phyloP scores from a whole-genome alignment of 2,329 filamentous ascomycete species.

The Ceratocystis colombiana region DNA sequence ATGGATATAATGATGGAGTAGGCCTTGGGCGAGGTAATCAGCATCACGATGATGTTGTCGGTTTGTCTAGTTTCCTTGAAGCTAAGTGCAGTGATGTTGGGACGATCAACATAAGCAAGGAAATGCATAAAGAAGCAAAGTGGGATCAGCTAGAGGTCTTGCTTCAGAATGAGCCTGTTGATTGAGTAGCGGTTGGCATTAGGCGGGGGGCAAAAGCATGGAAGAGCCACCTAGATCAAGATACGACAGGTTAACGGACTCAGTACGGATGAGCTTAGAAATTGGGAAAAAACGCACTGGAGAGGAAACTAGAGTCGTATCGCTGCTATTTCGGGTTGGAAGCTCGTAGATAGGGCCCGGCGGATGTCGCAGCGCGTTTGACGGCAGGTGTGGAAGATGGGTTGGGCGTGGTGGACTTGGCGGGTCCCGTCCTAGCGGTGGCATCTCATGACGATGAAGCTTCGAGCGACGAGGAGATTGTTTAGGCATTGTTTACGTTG shows the following conservation, averaged over 20 bases:
- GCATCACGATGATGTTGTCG: conserved; percentile 53
- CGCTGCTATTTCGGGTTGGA: background rate
- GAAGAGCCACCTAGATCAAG: background rate
- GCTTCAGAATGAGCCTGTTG: conserved; percentile 43
- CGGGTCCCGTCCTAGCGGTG: background rate
- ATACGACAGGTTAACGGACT: background rate
- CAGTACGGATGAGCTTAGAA: background rate
- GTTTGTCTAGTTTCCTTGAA: conserved; percentile 51
- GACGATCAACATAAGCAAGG: conserved; percentile 56
- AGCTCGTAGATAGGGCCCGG: background rate
- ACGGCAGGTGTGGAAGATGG: background rate
- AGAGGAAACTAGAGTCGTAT: background rate
- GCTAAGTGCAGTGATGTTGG: conserved; percentile 60
- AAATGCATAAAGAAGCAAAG: conserved; percentile 55
- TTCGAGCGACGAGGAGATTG: background rate
- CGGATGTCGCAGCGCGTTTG: background rate
- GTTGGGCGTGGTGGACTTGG: background rate
- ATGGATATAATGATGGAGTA: conserved; percentile 51
- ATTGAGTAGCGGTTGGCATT: conserved; percentile 28
- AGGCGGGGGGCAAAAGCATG: background rate
- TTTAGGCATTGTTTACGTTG: background rate
- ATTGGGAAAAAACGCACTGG: background rate
- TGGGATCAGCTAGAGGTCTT: conserved; percentile 51
- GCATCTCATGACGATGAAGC: background rate
- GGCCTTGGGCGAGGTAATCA: conserved; percentile 50